Base-by-base conservation (phyloP, 352 stramenopile genomes). In the Phytophthora pisi region DNA sequence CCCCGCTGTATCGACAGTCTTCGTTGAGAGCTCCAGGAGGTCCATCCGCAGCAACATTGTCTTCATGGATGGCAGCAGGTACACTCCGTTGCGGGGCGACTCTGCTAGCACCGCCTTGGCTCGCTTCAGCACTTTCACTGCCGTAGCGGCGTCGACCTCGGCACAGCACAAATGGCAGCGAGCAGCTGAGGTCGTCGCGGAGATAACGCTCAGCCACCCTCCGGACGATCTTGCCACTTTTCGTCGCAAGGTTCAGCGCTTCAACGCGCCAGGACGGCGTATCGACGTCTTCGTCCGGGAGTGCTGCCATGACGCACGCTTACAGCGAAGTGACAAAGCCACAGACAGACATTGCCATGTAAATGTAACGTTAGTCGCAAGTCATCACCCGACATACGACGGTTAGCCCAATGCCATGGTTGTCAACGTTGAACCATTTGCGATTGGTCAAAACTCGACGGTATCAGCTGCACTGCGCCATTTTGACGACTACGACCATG, bases 31-130 rank as follows among this genome's bases (percentile, higher is more conserved):
- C 70, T 97, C 89, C 49, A 97, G 74, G 66, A 92, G 61, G 65
- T 96, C 89, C 64, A 96, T 93, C 59, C 96, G 87, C 45, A 81
- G 72, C n/a, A 95, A 66, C 58, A 93, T 76, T 4, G 95, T 77
- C 69, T 96, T 90, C 63, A 91, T 93, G 43, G 92, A 91, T 50
- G 90, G 76, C 38, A 97, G 60, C 34, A 96, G 55, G 60, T 95
- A 91, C 43, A 76, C 26, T 30, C 62, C 70, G 23, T 83, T 61
- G 46, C 72, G 74, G 9, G 84, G 79, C 34, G 63, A 66, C 4
- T 72, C 60, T 8, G 77, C 84, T 42, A 95, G 69, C 8, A 84
- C 74, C 40, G 81, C 70, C 64, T 88, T 78, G 50, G 63, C 76
- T 60, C 5, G 13, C 38, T 45, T 45, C 38, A 8, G 16, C 38